Conservation (phyloP, 202 grass and related monocot species). For the Setaria italica region DNA sequence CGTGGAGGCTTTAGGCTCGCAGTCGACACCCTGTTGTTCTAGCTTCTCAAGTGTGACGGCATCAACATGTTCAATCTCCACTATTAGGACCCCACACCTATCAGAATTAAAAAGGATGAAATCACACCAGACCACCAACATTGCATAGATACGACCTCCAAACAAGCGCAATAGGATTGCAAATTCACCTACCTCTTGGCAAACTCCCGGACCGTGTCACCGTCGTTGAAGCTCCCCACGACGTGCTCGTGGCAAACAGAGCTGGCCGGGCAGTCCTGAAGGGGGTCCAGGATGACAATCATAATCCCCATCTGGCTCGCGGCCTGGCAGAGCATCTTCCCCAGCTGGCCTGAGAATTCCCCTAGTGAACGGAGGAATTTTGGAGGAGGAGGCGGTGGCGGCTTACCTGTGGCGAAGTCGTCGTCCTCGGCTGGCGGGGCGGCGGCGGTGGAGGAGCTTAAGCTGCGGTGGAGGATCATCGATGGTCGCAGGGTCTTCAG, state of each 20-base stretch:
- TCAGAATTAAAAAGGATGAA: not conserved
- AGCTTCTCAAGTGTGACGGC: conserved; percentile 73
- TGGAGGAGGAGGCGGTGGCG: not conserved
- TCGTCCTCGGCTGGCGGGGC: conserved; percentile 41
- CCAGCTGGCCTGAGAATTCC: conserved; percentile 57
- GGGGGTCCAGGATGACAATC: conserved; percentile 69
- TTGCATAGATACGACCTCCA: not conserved
- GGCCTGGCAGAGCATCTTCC: conserved; percentile 91
- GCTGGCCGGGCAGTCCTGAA: conserved; percentile 66
- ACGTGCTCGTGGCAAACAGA: conserved; percentile 72
- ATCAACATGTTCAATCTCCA: conserved; percentile 97
- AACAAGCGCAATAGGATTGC: not conserved
- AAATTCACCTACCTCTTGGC: conserved; percentile 60
- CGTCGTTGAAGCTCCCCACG: conserved; percentile 72
- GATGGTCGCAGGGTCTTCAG: no score
- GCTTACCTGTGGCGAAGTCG: conserved; percentile 75
- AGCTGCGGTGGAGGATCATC: no score
- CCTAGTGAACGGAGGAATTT: not conserved
- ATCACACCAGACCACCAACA: not conserved
- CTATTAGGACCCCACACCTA: conserved; percentile 82
- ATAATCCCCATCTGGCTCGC: conserved; percentile 79
- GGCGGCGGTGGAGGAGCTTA: conserved; percentile 40
- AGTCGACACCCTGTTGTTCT: conserved; percentile 75
- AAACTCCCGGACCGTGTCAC: conserved; percentile 62
- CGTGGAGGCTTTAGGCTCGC: conserved; percentile 89